phyloP scores from a whole-genome alignment of 441 rosid species.

The Erodium trifolium region DNA sequence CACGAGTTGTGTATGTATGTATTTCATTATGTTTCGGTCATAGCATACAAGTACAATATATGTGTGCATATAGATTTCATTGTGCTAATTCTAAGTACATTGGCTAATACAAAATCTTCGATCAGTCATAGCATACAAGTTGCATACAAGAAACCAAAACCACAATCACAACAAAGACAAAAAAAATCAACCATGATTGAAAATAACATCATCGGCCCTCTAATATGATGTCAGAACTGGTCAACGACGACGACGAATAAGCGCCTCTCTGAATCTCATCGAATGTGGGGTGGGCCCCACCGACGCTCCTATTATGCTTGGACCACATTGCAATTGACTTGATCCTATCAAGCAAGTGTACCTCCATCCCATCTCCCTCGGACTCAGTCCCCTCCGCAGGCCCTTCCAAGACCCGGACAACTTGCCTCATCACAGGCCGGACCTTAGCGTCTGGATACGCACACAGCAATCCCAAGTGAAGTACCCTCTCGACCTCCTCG shows the following conservation, averaged over 20 bases:
- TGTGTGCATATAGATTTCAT: no score
- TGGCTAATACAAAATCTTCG: not conserved
- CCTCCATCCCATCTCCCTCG: constrained; percentile 45
- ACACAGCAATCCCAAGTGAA: constrained; percentile 62
- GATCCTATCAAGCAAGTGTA: constrained; percentile 36
- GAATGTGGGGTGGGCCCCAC: constrained; percentile 40
- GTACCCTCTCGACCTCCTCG: constrained; percentile 38
- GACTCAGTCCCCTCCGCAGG: constrained; percentile 33
- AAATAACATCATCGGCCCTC: constrained; percentile 43
- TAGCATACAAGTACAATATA: no score
- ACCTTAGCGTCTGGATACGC: constrained; percentile 44
- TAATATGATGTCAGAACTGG: constrained; percentile 37
- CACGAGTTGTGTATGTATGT: no score
- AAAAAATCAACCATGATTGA: not conserved
- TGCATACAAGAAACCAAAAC: not conserved
- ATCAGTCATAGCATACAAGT: not conserved
- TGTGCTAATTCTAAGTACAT: not conserved
- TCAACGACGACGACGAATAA: constrained; percentile 39
- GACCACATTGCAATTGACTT: constrained; percentile 24
- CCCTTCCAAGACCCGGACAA: constrained; percentile 50
- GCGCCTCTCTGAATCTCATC: constrained; percentile 30
- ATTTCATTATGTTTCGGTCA: no score
- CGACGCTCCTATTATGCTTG: not conserved
- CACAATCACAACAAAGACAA: no score
- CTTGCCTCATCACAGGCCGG: constrained; percentile 77